Conservation (phyloP, 2,329 filamentous ascomycete genomes). For the Magnaporthales sp. region DNA sequence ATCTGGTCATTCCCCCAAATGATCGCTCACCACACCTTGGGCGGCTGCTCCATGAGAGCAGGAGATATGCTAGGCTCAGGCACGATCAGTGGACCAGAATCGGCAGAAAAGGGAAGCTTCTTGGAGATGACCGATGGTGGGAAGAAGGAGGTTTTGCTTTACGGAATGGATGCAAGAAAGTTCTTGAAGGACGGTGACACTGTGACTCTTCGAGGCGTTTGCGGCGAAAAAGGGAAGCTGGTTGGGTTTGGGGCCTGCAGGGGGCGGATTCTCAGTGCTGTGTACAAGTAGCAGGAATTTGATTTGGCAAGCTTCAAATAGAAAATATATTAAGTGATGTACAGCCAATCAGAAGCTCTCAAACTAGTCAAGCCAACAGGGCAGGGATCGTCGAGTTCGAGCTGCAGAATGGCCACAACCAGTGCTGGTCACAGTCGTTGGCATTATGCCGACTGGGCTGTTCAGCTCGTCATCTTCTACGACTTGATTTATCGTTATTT, state of each 20-base stretch:
- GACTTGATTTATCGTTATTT: too few species aligned
- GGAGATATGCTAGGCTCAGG: conserved; percentile 63
- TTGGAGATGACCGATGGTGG: conserved; percentile 37
- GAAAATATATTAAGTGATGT: too few species aligned
- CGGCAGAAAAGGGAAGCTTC: conserved; percentile 30
- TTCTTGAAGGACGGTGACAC: conserved; percentile 39
- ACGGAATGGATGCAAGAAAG: conserved; percentile 28
- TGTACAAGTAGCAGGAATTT: background rate
- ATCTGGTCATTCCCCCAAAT: conserved; percentile 80
- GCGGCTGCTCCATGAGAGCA: conserved; percentile 52
- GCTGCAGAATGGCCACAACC: background rate
- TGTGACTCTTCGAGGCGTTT: conserved; percentile 28
- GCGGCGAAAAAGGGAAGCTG: conserved; percentile 22
- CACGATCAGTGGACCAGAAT: conserved; percentile 54
- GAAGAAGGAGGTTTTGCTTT: conserved; percentile 30
- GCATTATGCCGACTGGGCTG: background rate
- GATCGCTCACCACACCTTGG: conserved; percentile 72
- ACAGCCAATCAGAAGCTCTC: background rate
- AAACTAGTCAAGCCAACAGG: background rate
- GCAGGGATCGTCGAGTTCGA: background rate
- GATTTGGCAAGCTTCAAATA: background rate
- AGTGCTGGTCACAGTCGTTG: background rate
- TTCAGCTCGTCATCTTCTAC: background rate
- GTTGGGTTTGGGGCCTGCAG: conserved; percentile 37
- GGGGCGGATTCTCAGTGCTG: conserved; percentile 20